Evolutionary conservation across 805 yeast species (phyloP).

Genomic region (Sungouiella blattae): DNA sequence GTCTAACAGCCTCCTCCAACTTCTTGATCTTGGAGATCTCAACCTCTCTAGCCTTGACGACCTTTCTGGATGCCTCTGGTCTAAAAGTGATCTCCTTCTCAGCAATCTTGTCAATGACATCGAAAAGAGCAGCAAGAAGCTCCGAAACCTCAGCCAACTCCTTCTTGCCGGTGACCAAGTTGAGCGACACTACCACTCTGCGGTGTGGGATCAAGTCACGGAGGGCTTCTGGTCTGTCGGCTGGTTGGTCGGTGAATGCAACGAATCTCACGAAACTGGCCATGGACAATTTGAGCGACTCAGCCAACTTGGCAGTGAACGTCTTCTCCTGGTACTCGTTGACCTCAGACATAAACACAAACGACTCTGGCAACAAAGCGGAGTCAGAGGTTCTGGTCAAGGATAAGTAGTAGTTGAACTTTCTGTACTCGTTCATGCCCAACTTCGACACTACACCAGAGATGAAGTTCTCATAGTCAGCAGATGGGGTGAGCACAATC

Average conservation of each 20-base stretch:
- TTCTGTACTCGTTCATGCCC: slow-evolving; percentile 74
- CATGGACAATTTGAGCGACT: slow-evolving; percentile 40
- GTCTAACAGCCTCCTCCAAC: slow-evolving; percentile 58
- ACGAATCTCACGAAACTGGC: slow-evolving; percentile 57
- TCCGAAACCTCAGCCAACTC: slow-evolving; percentile 49
- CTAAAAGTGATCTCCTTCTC: slow-evolving; percentile 52
- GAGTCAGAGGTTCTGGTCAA: slow-evolving; percentile 80
- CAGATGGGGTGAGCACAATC: slow-evolving; percentile 56
- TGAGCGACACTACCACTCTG: slow-evolving; percentile 53
- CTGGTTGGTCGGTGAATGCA: slow-evolving; percentile 81
- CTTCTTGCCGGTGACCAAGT: slow-evolving; percentile 45
- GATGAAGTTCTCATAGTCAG: slow-evolving; percentile 64
- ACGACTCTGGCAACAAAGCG: slow-evolving; percentile 62
- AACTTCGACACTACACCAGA: slow-evolving; percentile 83
- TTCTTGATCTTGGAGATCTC: slow-evolving; percentile 71
- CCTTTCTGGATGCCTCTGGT: slow-evolving; percentile 73
- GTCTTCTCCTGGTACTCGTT: slow-evolving; percentile 73
- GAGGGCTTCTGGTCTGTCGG: slow-evolving; percentile 62
- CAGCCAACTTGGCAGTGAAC: slow-evolving; percentile 43
- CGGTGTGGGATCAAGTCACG: slow-evolving; percentile 53
- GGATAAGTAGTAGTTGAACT: slow-evolving; percentile 74
- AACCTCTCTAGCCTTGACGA: slow-evolving; percentile 69
- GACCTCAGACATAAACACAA: slow-evolving; percentile 86
- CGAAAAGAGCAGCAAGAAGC: slow-evolving; percentile 54
- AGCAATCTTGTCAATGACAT: slow-evolving; percentile 57